phyloP scores from a whole-genome alignment of 257 asterid genomes.

The Mitragyna speciosa region DNA sequence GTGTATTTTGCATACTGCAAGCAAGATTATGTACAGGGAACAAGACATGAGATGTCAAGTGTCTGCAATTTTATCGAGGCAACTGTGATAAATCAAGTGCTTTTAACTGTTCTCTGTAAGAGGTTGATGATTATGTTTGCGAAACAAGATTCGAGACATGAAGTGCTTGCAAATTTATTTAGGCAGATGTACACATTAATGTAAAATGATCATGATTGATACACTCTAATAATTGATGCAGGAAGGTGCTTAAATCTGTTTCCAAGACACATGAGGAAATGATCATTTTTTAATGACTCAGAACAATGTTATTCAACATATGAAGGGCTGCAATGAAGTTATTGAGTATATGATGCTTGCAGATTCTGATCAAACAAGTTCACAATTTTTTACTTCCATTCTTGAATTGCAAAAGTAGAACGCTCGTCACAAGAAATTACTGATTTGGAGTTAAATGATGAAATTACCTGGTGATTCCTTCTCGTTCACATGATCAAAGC shows the following conservation, averaged over 20 bases:
- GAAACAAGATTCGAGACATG: neutral
- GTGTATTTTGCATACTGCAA: slow-evolving; percentile 30
- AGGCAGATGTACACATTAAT: too few species aligned
- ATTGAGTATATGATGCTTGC: neutral
- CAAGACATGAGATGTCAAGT: neutral
- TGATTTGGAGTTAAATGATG: neutral
- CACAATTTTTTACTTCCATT: neutral
- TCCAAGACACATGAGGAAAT: too few species aligned
- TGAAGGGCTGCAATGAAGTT: too few species aligned
- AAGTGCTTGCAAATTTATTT: neutral
- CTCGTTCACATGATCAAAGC: slow-evolving; percentile 8
- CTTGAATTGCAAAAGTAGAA: neutral
- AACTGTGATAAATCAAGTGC: neutral
- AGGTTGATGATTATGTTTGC: neutral
- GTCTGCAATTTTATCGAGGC: too few species aligned
- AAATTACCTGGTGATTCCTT: slow-evolving; percentile 26
- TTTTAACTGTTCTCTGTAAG: neutral
- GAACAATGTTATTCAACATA: too few species aligned
- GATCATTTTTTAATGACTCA: too few species aligned
- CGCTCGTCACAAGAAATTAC: neutral
- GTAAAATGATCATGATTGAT: neutral
- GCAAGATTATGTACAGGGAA: neutral
- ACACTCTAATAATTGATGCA: neutral
- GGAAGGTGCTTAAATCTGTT: too few species aligned
- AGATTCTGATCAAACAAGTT: neutral